Evolutionary conservation across 306 rosid genomes (phyloP), one percentile per base, ranked within the genome.

Genomic region (Pachyrhizus erosus): DNA sequence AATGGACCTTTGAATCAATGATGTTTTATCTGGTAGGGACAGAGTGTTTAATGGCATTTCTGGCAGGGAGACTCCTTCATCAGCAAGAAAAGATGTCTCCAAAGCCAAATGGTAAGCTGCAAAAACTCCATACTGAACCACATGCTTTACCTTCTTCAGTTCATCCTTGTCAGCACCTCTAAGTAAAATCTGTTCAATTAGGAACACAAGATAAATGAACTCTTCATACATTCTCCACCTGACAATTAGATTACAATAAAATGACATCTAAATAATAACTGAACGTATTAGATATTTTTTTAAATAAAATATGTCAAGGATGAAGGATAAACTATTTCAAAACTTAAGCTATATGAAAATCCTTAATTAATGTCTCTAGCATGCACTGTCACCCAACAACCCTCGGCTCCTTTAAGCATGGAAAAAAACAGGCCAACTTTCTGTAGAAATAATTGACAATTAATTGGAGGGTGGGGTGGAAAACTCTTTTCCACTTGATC

Each of bases 31-130:
- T 29, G 98, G 98, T 87, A 96, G 91, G 27, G 92, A 89, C 85
- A 93, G 91, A 84, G 95, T 86, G 82, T 89, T 88, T 55, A 92
- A 84, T 18, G 94, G 97, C 77, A 93, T 84, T 82, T 92, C 99
- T 26, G 99, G 99, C 80, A 96, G 71, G 71, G 97, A 87, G 73
- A 94, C 99, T 80, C 99, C 98, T 90, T 96, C 99, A 45, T 96
- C 98, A 45, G 99, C 99, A 78, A 96, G 99, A 87, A 96, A 96
- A 75, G 97, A 96, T 57, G 97, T 94, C 92, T 96, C 99, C 89
- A 96, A 21, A 79, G 97, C 98, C 88, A 96, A 92, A 84, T 96
- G 98, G 89, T 93, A 96, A 27, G 99, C 99, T 33, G 99, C 99
- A 84, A 96, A 96, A 85, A 94, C 87, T 84, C 94, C 98, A 87